Conservation (phyloP, 345 rosid genomes). For the Syzygium aqueum region DNA sequence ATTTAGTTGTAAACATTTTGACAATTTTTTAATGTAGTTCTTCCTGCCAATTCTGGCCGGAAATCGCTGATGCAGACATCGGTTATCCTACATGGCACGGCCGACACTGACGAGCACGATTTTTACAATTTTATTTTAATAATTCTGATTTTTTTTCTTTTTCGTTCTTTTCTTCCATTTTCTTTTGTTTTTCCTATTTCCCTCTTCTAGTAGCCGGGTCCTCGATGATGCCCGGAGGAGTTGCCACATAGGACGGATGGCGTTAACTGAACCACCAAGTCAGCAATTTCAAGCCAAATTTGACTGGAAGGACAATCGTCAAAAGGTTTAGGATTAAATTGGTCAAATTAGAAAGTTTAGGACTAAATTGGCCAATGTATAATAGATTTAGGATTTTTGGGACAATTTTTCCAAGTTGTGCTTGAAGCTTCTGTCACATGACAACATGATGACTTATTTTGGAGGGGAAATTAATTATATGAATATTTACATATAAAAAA, state of each 20-base stretch:
- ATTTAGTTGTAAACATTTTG: background rate
- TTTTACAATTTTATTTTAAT: background rate
- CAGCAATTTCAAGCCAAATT: too few species aligned
- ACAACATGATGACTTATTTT: background rate
- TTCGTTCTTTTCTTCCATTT: background rate
- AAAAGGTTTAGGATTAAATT: background rate
- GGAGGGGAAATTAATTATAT: background rate
- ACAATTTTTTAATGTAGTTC: background rate
- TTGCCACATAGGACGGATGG: background rate
- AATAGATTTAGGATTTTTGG: too few species aligned
- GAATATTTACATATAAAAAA: background rate
- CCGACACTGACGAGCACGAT: too few species aligned
- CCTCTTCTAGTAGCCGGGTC: background rate
- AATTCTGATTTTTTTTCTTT: background rate
- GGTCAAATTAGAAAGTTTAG: rapidly evolving
- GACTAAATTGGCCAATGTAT: background rate
- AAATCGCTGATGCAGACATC: rapidly evolving
- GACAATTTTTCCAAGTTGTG: background rate
- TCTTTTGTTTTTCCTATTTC: background rate
- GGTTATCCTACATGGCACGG: rapidly evolving
- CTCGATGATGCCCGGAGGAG: background rate
- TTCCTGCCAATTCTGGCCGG: rapidly evolving
- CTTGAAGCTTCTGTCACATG: rapidly evolving
- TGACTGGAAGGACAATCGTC: too few species aligned
- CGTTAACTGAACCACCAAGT: too few species aligned